Evolutionary conservation across 2,329 filamentous ascomycete species (phyloP).

Genomic region (Dactylellina haptotyla): DNA sequence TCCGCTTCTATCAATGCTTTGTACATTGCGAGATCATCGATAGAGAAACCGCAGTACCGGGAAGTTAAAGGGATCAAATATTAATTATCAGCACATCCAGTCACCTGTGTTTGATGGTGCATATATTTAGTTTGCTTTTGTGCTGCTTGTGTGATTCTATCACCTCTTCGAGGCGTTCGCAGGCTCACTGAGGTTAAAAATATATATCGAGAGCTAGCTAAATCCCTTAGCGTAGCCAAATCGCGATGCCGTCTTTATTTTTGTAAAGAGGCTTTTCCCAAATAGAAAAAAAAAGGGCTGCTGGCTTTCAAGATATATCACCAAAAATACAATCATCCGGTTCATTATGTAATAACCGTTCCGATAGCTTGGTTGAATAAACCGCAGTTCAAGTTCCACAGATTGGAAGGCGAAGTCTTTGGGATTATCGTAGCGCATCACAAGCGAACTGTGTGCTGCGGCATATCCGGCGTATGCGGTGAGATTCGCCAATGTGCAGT

Average conservation of each 20-base stretch:
- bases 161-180: background rate
- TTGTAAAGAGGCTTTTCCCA: background rate
- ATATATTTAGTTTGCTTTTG: background rate
- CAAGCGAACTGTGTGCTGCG: constrained; percentile 17
- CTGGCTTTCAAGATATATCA: background rate
- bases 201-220: background rate
- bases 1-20: no score
- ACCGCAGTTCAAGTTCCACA: background rate
- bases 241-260: background rate
- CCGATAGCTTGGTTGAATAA: constrained; percentile 34
- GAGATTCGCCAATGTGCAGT: constrained; percentile 37
- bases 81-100: background rate
- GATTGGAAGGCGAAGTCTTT: constrained; percentile 17
- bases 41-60: no score
- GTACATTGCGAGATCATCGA: no score
- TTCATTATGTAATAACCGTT: background rate
- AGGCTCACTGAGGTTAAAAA: background rate
- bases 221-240: background rate
- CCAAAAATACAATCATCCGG: background rate
- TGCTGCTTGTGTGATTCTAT: no score
- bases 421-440: background rate
- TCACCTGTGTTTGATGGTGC: background rate
- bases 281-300: no score
- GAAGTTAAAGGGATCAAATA: no score
- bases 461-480: constrained; percentile 21